Percentiles rank a stretch among this genome's conserved stretches.
These are phyloP conservation scores for Colletotrichum shisoi DNA, from an alignment of 2,329 filamentous ascomycete genomes.

Conservation along the genomic window DNA sequence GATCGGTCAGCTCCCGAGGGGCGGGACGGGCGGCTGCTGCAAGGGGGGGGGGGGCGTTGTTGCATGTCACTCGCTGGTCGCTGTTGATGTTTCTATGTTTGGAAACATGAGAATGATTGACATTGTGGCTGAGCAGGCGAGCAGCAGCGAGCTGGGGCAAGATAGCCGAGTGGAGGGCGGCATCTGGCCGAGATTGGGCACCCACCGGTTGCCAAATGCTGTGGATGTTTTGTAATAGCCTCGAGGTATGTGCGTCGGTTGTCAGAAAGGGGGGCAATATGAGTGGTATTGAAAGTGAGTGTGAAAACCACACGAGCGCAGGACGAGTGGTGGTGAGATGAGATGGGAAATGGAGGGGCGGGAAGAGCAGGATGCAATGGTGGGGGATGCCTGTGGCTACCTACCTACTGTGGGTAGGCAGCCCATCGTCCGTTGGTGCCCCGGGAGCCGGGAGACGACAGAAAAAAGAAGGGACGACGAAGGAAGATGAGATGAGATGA, in stretches of 20 bases:
- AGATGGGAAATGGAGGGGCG: too few species aligned
- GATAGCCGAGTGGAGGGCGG: conserved; percentile 3
- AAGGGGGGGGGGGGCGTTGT: neutral
- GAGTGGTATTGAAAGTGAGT: neutral
- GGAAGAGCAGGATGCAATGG: too few species aligned
- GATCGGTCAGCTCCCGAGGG: conserved; percentile 7
- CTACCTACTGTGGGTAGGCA: too few species aligned
- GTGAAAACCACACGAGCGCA: too few species aligned
- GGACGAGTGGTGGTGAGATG: neutral
- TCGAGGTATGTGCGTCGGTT: neutral
- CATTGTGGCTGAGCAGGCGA: conserved; percentile 19
- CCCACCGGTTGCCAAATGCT: neutral
- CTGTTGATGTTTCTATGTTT: conserved; percentile 22
- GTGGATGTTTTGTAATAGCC: neutral
- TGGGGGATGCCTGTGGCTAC: too few species aligned
- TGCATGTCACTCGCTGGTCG: conserved; percentile 5
- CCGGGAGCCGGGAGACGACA: neutral
- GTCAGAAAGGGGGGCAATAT: neutral
- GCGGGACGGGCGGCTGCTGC: neutral
- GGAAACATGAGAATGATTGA: conserved; percentile 6
- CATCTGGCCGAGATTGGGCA: too few species aligned
- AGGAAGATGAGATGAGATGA: neutral
- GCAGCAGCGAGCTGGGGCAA: neutral
- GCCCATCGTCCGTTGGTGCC: neutral
- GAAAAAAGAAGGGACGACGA: neutral